Percentiles rank a stretch among this genome's conserved stretches.
Evolutionary conservation across 768 basidiomycete species (phyloP).

Genomic region (Termitomyces sp.): DNA sequence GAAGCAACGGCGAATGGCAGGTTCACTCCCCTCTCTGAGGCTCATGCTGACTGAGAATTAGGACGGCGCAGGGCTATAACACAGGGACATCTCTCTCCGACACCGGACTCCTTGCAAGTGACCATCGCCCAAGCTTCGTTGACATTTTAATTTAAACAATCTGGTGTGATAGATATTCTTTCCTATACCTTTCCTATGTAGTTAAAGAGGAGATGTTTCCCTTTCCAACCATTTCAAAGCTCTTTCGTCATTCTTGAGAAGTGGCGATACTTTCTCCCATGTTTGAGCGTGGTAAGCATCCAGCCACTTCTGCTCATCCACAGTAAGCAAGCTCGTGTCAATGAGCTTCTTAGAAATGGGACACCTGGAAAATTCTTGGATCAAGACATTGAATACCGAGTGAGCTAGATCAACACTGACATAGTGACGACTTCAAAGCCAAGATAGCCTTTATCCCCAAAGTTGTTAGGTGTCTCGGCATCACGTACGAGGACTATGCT

Average conservation of each 20-base stretch:
- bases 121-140: slow-evolving; percentile 51
- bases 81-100: slow-evolving; percentile 39
- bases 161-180: not conserved
- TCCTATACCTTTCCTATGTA: not conserved
- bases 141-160: slow-evolving; percentile 24
- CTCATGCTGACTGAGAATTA: slow-evolving; percentile 9
- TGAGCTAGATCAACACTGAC: slow-evolving; percentile 35
- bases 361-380: slow-evolving; percentile 38
- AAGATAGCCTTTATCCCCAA: slow-evolving; percentile 81
- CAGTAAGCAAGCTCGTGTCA: slow-evolving; percentile 54
- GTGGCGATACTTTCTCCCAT: slow-evolving; percentile 64
- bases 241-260: slow-evolving; percentile 56
- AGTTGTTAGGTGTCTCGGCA: slow-evolving; percentile 67
- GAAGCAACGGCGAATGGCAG: slow-evolving; percentile 39
- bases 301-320: slow-evolving; percentile 73
- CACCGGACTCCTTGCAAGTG: slow-evolving; percentile 49
- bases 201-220: slow-evolving; percentile 44
- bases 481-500: slow-evolving; percentile 77
- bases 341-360: slow-evolving; percentile 88
- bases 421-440: slow-evolving; percentile 85
- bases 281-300: slow-evolving; percentile 80
- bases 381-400: not conserved
- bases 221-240: slow-evolving; percentile 61
- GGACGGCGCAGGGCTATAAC: slow-evolving; percentile 31
- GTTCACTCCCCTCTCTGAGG: slow-evolving; percentile 6